Evolutionary conservation across 176 grass and related monocot species (phyloP).

Genomic region (Areca catechu): DNA sequence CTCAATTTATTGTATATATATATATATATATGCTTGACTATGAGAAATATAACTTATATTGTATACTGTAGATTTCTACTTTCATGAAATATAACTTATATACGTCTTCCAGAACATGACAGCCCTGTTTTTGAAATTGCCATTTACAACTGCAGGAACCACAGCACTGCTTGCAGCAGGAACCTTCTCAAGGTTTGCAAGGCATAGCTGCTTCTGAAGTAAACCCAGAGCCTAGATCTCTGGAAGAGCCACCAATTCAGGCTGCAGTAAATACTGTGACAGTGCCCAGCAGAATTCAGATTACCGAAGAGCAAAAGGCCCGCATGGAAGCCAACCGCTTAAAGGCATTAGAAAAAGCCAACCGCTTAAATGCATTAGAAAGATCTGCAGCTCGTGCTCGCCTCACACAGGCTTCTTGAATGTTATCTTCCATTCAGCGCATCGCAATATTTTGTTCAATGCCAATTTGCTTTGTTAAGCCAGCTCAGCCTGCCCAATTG

Average conservation of each 20-base stretch:
- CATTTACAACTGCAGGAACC: conserved; percentile 1
- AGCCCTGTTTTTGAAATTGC: background rate
- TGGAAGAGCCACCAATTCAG: background rate
- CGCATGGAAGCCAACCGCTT: conserved; percentile 73
- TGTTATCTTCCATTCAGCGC: no score
- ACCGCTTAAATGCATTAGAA: conserved; percentile 69
- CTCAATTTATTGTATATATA: no score
- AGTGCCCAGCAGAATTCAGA: conserved; percentile 23
- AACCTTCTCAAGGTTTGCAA: background rate
- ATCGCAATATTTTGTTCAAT: no score
- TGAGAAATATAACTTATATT: no score
- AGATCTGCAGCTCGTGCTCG: conserved; percentile 47
- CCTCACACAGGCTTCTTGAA: conserved; percentile 20
- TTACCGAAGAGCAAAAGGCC: conserved; percentile 55
- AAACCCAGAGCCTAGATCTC: no score
- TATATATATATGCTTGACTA: no score
- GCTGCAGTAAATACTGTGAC: background rate
- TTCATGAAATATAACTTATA: background rate
- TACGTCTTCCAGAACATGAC: background rate
- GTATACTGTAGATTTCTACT: background rate
- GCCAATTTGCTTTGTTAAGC: no score
- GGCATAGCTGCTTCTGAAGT: background rate
- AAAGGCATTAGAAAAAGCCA: conserved; percentile 77
- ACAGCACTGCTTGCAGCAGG: background rate
- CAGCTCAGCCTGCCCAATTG: no score